Base-by-base conservation (phyloP, 768 basidiomycete genomes). In the Serendipita sp. region DNA sequence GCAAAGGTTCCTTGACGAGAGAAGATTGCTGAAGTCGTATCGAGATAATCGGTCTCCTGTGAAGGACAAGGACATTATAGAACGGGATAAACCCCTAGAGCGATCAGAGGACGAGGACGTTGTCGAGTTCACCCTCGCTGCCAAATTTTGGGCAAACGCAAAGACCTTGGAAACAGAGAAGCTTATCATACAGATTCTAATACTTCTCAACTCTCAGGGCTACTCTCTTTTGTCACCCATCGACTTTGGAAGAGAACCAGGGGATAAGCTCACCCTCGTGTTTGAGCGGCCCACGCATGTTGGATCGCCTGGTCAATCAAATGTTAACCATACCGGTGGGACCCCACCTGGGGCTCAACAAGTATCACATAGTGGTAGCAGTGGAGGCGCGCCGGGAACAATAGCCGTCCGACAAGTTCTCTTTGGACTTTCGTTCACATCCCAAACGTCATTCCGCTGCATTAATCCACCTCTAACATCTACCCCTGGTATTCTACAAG, bases 401-500 rank as follows among this genome's bases (percentile, higher is more conserved):
- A 70, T 3, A 16, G 41, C n/a, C 60, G 66, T 32, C 46, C 64
- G 16, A 38, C 58, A n/a, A 66, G 70, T 46, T 68, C 83, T 85
- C 3, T 89, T 89, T 72, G 88, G 85, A 1, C 75, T 89, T 44
- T 89, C 88, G 15, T 89, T 89, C 71, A 69, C 82, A 15, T 88
- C 85, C 38, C 77, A 80, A 36, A 88, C 83, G 2, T 68, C 81
- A 63, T 78, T 89, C 75, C 83, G 86, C 63, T 88, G 89, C 63
- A 83, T 89, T 64, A 78, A 81, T 34, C 87, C 88, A n/a, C 88
- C 88, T 15, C 78, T 89, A 35, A 80, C 84, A 67, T 79, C 83
- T 38, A 89, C 88, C 4, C 88, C 88, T 8, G 88, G 88, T 64
- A 88, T 89, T 64, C 76, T 89, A n/a, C 84, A 86, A 70, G 85